These are phyloP conservation scores for Pleoardoris graminearum DNA, from an alignment of 2,329 filamentous ascomycete genomes.

Conservation along the genomic window DNA sequence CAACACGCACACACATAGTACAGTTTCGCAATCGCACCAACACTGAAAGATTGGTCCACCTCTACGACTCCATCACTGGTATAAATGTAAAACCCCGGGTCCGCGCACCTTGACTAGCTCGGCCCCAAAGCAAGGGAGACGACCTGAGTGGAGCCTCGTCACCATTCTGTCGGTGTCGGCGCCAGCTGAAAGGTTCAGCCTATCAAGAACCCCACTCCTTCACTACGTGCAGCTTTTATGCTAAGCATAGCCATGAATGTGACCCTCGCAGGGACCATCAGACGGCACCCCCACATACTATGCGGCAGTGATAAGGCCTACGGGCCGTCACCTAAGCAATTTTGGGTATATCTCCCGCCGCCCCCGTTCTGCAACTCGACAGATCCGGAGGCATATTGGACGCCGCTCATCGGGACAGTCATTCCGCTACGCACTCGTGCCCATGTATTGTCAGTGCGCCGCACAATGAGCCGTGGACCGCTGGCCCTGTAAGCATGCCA, in stretches of 20 bases:
- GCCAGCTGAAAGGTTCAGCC: conserved; percentile 4
- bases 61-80: not conserved
- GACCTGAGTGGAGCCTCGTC: conserved; percentile 2
- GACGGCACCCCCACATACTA: not conserved
- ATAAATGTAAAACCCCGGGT: not conserved
- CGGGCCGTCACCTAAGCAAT: not conserved
- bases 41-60: no score
- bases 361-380: not conserved
- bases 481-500: not conserved
- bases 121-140: conserved; percentile 8
- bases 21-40: no score
- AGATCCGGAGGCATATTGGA: not conserved
- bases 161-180: conserved; percentile 3
- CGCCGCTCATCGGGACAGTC: not conserved
- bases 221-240: not conserved
- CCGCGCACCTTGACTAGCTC: conserved; percentile 2
- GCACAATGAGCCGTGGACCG: not conserved
- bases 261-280: not conserved
- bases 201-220: not conserved
- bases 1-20: no score
- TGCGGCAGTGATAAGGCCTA: conserved; percentile 1
- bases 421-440: not conserved
- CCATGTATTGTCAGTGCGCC: not conserved
- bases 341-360: not conserved
- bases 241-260: conserved; percentile 1